Evolutionary conservation across 176 grass and related monocot genomes (phyloP).

Genomic region (Oryza meridionalis): DNA sequence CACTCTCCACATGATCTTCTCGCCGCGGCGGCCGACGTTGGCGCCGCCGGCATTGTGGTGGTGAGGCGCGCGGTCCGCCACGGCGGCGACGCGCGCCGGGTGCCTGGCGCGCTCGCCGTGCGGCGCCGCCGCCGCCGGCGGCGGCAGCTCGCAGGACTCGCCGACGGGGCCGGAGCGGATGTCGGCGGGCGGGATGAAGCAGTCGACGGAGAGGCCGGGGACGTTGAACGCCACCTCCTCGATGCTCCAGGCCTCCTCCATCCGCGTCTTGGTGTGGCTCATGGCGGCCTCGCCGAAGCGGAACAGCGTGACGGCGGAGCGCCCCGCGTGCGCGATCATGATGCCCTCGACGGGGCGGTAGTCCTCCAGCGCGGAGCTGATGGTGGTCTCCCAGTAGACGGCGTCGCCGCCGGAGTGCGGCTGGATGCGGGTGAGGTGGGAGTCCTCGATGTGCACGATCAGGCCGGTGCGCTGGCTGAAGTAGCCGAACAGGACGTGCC

Average conservation of each 20-base stretch:
- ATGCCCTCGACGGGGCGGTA: conserved; percentile 83
- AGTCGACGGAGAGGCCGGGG: conserved; percentile 77
- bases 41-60: neutral
- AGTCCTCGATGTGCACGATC: conserved; percentile 87
- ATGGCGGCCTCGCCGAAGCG: conserved; percentile 90
- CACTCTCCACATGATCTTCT: conserved; percentile 75
- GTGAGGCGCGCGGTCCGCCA: conserved; percentile 31
- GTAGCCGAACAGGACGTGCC: conserved; percentile 89
- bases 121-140: conserved; percentile 23
- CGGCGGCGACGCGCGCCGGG: conserved; percentile 42
- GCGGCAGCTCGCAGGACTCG: conserved; percentile 68
- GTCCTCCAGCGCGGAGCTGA: conserved; percentile 73
- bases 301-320: conserved; percentile 79
- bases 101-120: conserved; percentile 53
- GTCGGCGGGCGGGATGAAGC: conserved; percentile 96
- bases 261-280: conserved; percentile 94
- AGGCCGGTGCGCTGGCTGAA: conserved; percentile 94
- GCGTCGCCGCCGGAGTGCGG: conserved; percentile 69
- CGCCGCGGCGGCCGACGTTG: conserved; percentile 21
- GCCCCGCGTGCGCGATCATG: conserved; percentile 83
- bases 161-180: conserved; percentile 65
- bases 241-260: conserved; percentile 96
- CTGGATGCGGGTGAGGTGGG: conserved; percentile 88
- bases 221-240: conserved; percentile 99
- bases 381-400: conserved; percentile 97